Percentiles rank a stretch among this genome's conserved stretches.
Conservation (phyloP, 2,329 filamentous ascomycete genomes). For the Lasiodiplodia sp. region DNA sequence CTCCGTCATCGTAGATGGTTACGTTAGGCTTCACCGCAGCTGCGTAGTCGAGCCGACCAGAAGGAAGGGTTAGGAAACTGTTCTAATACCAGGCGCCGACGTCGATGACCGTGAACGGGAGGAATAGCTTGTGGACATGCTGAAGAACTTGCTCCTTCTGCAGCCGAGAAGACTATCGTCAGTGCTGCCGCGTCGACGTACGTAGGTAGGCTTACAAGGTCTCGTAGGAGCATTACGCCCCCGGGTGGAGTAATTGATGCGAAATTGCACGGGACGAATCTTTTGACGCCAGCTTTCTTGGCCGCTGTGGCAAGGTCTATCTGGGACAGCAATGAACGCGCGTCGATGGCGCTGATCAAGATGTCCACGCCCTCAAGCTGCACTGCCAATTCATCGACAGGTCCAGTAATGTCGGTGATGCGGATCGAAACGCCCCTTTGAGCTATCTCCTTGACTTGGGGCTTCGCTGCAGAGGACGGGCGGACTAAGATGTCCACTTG, state of each 20-base stretch:
- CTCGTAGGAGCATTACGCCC: conserved; percentile 52
- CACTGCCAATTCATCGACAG: not conserved
- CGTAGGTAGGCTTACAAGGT: conserved; percentile 41
- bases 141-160: not conserved
- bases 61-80: conserved; percentile 52
- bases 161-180: conserved; percentile 9
- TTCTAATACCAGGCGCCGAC: conserved; percentile 67
- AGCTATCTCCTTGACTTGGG: not conserved
- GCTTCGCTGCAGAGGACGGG: not conserved
- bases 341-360: not conserved
- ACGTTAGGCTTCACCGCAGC: not conserved
- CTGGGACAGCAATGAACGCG: not conserved
- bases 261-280: conserved; percentile 42
- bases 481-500: not conserved
- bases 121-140: conserved; percentile 56
- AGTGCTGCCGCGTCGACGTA: too few species aligned
- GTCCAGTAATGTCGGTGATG: not conserved
- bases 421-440: not conserved
- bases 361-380: not conserved
- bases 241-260: conserved; percentile 52
- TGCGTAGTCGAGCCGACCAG: conserved; percentile 50
- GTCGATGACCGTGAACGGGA: conserved; percentile 65
- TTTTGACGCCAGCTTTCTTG: conserved; percentile 39
- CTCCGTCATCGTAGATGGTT: conserved; percentile 42
- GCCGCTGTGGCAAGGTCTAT: conserved; percentile 33